Conservation (phyloP, 139 green algal species). For the Microglena sp. region DNA sequence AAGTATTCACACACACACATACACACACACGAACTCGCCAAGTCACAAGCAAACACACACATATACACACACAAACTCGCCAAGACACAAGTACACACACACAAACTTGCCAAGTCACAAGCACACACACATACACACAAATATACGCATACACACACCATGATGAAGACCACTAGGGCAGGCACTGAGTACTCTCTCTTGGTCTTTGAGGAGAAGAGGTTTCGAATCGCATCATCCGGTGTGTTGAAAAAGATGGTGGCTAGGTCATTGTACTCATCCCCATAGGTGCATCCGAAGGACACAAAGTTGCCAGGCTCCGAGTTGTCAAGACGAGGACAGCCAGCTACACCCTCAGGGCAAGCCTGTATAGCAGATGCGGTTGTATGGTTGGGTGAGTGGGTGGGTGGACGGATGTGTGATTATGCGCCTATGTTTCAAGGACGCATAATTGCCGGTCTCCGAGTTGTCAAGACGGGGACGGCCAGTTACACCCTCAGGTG, state of each 20-base stretch:
- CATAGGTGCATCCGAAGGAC: conserved; percentile 37
- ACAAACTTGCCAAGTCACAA: too few species aligned
- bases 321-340: conserved; percentile 35
- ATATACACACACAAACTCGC: too few species aligned
- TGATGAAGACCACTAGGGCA: conserved; percentile 2
- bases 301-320: conserved; percentile 61
- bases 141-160: background rate
- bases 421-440: conserved; percentile 29
- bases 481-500: too few species aligned
- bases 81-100: too few species aligned
- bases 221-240: conserved; percentile 79
- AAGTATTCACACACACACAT: too few species aligned
- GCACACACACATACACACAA: conserved; percentile 4
- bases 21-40: too few species aligned
- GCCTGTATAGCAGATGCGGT: too few species aligned
- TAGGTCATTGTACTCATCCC: conserved; percentile 67
- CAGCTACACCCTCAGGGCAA: too few species aligned
- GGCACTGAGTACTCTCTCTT: conserved; percentile 54
- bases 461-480: conserved; percentile 33
- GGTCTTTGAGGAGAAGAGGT: conserved; percentile 62
- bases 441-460: conserved; percentile 62
- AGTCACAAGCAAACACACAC: too few species aligned
- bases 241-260: conserved; percentile 84
- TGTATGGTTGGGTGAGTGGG: background rate
- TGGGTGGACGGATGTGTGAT: background rate